phyloP scores from a whole-genome alignment of 805 yeast genomes.

The Metschnikowia baotianmanensis region DNA sequence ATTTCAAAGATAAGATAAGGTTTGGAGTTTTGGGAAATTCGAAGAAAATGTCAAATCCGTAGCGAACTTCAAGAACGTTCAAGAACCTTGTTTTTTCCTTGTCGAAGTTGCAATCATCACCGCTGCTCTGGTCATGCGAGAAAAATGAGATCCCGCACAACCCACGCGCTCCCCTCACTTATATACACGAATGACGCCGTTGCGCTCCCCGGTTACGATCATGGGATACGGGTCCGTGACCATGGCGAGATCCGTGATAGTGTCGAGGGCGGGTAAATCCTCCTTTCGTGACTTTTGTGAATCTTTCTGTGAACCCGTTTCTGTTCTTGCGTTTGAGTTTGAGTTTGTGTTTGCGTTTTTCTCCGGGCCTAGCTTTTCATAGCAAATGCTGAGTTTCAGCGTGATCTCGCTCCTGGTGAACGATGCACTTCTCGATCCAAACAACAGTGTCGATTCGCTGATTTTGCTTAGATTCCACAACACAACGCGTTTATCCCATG shows the following conservation, averaged over 20 bases:
- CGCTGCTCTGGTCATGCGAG: background rate
- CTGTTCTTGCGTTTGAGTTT: background rate
- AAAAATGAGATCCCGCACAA: constrained; percentile 4
- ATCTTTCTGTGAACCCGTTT: no score
- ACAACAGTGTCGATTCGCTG: constrained; percentile 8
- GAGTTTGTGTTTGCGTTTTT: background rate
- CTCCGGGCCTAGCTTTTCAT: constrained; percentile 13
- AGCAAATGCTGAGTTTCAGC: constrained; percentile 14
- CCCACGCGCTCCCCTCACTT: constrained; percentile 31
- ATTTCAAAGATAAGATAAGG: constrained; percentile 21
- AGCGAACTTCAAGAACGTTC: no score
- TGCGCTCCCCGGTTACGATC: constrained; percentile 64
- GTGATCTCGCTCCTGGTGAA: constrained; percentile 16
- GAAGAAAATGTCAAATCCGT: no score
- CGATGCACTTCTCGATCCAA: background rate
- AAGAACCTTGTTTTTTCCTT: background rate
- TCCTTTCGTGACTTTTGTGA: no score
- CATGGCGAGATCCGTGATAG: constrained; percentile 47
- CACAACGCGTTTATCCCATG: constrained; percentile 27
- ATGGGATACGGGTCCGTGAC: constrained; percentile 53
- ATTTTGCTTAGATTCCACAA: constrained; percentile 28
- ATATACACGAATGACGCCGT: constrained; percentile 63
- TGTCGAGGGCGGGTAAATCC: no score
- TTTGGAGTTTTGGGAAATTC: no score
- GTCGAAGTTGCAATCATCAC: background rate